Base-by-base conservation (phyloP, 306 rosid genomes). In the Citrullus mucosospermus region DNA sequence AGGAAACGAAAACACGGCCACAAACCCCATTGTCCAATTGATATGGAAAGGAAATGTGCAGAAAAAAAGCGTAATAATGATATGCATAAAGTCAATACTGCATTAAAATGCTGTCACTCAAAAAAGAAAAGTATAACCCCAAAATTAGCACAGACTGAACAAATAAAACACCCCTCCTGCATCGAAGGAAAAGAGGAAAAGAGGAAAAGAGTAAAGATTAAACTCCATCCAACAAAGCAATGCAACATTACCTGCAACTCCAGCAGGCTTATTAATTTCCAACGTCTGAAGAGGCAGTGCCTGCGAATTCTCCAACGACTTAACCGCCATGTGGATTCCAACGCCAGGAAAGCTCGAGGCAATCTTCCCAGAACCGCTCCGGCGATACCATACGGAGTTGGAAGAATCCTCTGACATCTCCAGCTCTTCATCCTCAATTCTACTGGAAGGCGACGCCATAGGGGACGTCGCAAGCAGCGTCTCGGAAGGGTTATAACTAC, bases 321-420 rank as follows among this genome's bases (percentile, higher is more conserved):
- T 68, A 68, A 55, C 75, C 54, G 54, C 34, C 75, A 18, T 3
- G 53, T 68, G 55, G 16, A 68, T 20, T 68, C 75, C 75, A 20
- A 68, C 36, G 11, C 75, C 75, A 1, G 75, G 75, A n/a, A 68
- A 43, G 53, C 75, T 68, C 5, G 75, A 68, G 9, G 75, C 75
- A 68, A 43, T 68, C 75, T 68, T 68, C 75, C 75, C 75, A 0
- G 75, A 43, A 68, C 75, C 75, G 3, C 55, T 43, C 75, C 75
- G 75, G 5, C n/a, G 54, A 68, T n/a, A 43, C 36, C 9, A 3
- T 43, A 20, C 55, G 22, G 74, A 63, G 17, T 38, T 28, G 88
- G 85, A 17, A 83, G 84, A 76, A 57, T 83, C 90, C 80, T 87
- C 96, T 0, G 92, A 90, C 77, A 91, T 87, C 10, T 86, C 88